Evolutionary conservation across 1,284 basidiomycete species (phyloP).

Genomic region (Naganishia liquefaciens): DNA sequence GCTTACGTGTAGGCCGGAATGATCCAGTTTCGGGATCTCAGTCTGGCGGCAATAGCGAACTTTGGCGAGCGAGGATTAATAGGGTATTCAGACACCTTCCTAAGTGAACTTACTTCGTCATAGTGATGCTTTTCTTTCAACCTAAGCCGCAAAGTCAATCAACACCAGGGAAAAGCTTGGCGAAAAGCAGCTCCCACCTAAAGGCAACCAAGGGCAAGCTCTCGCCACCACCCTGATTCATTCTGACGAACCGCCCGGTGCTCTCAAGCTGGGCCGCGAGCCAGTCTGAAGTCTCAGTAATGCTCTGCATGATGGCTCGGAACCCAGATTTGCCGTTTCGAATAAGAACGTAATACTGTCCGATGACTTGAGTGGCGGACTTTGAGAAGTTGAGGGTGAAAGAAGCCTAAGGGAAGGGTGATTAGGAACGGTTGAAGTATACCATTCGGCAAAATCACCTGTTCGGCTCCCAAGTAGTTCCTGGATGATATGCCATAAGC

Average conservation of each 20-base stretch:
- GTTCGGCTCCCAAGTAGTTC: conserved; percentile 40
- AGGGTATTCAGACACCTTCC: background rate
- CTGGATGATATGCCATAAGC: conserved; percentile 23
- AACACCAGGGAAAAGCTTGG: too few species aligned
- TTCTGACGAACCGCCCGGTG: conserved; percentile 32
- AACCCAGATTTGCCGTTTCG: conserved; percentile 47
- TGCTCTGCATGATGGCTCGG: conserved; percentile 48
- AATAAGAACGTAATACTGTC: conserved; percentile 35
- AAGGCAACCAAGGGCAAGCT: conserved; percentile 37
- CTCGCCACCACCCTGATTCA: conserved; percentile 33
- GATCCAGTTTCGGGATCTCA: conserved; percentile 36
- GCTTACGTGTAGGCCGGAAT: conserved; percentile 34
- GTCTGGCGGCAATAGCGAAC: conserved; percentile 35
- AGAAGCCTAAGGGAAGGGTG: conserved; percentile 34
- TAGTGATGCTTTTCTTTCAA: conserved; percentile 35
- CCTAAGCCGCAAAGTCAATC: background rate
- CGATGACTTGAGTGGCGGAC: conserved; percentile 43
- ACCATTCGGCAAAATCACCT: conserved; percentile 7
- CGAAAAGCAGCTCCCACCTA: conserved; percentile 8
- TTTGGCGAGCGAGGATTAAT: conserved; percentile 28
- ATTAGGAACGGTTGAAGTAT: background rate
- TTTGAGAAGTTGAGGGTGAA: conserved; percentile 51
- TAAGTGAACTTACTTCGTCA: conserved; percentile 29
- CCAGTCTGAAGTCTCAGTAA: conserved; percentile 34
- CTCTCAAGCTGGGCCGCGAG: conserved; percentile 33